A percentile compares a stretch with the other conserved stretches of the same genome.
Evolutionary conservation across 2,329 filamentous ascomycete species (phyloP).

Genomic region (Phyllosticta capitalensis): DNA sequence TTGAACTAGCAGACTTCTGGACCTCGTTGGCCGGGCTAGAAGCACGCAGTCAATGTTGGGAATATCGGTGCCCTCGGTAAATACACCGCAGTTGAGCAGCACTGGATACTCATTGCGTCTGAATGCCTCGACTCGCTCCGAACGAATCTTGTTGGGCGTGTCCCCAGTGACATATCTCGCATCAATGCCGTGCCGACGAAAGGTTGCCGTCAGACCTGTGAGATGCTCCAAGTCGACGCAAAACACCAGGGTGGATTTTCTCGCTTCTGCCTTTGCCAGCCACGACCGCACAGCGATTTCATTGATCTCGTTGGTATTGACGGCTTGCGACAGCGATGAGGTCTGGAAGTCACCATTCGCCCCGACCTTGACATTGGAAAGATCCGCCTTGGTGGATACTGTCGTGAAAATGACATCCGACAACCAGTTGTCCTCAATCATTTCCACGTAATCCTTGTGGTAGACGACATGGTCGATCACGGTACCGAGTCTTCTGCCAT

Average conservation of each 20-base stretch:
- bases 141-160: conserved; percentile 60
- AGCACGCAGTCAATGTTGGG: conserved; percentile 94
- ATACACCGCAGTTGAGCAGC: conserved; percentile 88
- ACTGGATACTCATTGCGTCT: conserved; percentile 70
- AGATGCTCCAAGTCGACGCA: conserved; percentile 88
- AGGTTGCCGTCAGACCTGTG: conserved; percentile 60
- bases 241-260: conserved; percentile 85
- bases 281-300: conserved; percentile 78
- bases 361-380: conserved; percentile 56
- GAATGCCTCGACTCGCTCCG: conserved; percentile 65
- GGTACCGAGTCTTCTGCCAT: conserved; percentile 70
- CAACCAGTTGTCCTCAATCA: conserved; percentile 86
- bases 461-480: conserved; percentile 95
- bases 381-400: conserved; percentile 70
- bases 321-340: conserved; percentile 64
- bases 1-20: conserved; percentile 86
- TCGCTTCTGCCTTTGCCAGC: conserved; percentile 61
- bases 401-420: conserved; percentile 91
- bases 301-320: conserved; percentile 77
- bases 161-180: conserved; percentile 80
- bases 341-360: conserved; percentile 70
- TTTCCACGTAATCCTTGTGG: conserved; percentile 73
- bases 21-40: conserved; percentile 78
- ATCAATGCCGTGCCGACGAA: conserved; percentile 69
- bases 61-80: conserved; percentile 95